phyloP scores from a whole-genome alignment of 2,329 filamentous ascomycete species.

The Apiospora phragmitis region DNA sequence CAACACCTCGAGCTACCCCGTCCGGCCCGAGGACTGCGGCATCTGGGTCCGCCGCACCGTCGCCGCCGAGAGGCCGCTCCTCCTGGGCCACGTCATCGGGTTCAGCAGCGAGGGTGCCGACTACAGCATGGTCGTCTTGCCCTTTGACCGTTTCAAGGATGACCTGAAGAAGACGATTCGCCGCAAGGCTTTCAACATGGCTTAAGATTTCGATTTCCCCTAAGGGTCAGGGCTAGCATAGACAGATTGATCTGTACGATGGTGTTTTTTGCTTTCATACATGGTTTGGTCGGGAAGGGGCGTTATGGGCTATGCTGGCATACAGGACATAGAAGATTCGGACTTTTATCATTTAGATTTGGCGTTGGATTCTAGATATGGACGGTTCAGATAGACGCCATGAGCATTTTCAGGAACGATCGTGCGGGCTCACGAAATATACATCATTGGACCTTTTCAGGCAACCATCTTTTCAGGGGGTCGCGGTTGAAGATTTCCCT shows the following conservation, averaged over 20 bases:
- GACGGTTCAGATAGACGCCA: not conserved
- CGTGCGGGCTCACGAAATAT: not conserved
- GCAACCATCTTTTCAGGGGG: not conserved
- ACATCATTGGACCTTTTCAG: not conserved
- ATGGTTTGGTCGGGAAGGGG: not conserved
- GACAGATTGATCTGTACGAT: not conserved
- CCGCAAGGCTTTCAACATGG: slow-evolving; percentile 13
- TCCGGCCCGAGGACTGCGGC: slow-evolving; percentile 15
- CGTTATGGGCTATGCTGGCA: not conserved
- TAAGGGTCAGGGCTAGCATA: too few species aligned
- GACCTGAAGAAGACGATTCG: slow-evolving; percentile 14
- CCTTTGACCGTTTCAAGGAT: slow-evolving; percentile 14
- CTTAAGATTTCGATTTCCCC: not conserved
- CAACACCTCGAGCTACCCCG: slow-evolving; percentile 17
- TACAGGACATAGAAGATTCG: not conserved
- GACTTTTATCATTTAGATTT: not conserved
- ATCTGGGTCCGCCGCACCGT: slow-evolving; percentile 17
- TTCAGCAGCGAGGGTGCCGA: slow-evolving; percentile 11
- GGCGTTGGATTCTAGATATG: not conserved
- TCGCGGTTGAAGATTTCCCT: too few species aligned
- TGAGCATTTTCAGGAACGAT: not conserved
- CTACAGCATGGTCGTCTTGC: slow-evolving; percentile 14
- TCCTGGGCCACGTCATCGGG: slow-evolving; percentile 17
- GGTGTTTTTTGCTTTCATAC: not conserved
- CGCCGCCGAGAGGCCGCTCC: slow-evolving; percentile 14